phyloP scores from a whole-genome alignment of 352 stramenopile genomes.

The Phytophthora vignae region DNA sequence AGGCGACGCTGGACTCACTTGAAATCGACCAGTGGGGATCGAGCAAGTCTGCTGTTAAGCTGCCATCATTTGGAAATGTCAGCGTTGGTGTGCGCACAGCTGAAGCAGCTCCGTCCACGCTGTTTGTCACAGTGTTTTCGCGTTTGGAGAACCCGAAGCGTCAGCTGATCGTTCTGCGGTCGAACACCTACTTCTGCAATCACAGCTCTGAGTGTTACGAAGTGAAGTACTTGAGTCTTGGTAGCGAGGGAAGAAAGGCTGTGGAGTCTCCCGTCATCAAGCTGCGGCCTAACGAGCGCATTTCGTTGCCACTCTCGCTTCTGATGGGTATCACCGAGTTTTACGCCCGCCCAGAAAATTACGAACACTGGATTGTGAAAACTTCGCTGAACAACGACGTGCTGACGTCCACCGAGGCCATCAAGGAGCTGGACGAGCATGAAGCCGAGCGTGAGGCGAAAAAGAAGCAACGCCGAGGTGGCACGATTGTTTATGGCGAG shows the following conservation, averaged over 20 bases:
- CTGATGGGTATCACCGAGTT: conserved; percentile 89
- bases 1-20: conserved; percentile 52
- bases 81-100: conserved; percentile 65
- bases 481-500: conserved; percentile 79
- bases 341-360: conserved; percentile 69
- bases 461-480: conserved; percentile 63
- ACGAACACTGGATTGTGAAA: conserved; percentile 83
- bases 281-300: conserved; percentile 67
- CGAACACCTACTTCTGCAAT: conserved; percentile 86
- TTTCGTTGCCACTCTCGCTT: conserved; percentile 68
- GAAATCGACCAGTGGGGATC: conserved; percentile 71
- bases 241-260: conserved; percentile 50
- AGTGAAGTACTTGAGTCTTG: conserved; percentile 76
- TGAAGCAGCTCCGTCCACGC: conserved; percentile 41
- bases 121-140: conserved; percentile 77
- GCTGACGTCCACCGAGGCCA: conserved; percentile 60
- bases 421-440: conserved; percentile 68
- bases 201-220: conserved; percentile 78
- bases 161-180: conserved; percentile 78
- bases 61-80: conserved; percentile 70
- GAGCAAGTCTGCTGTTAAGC: conserved; percentile 41
- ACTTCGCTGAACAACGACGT: conserved; percentile 82
- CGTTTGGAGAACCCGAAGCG: conserved; percentile 73
- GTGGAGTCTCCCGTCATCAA: conserved; percentile 70
- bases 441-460: conserved; percentile 56